Base-by-base conservation (phyloP, 140 eudicot species). In the Oenanthe javanica region DNA sequence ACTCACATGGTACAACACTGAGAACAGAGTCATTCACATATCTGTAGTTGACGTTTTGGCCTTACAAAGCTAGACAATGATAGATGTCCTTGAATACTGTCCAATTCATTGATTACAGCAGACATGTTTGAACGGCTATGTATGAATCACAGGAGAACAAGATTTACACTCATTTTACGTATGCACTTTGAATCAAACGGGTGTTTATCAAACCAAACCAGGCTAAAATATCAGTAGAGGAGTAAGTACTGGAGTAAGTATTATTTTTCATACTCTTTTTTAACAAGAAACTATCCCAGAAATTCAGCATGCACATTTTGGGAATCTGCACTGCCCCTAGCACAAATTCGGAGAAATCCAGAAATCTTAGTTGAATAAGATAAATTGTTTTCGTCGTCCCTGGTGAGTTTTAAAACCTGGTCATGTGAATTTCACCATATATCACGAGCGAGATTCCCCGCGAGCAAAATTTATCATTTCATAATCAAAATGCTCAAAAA, bases 101-200 rank as follows among this genome's bases (percentile, higher is more conserved):
- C 70, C 15, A 9, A 61, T 61, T 61, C 70, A 61, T 61, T 61
- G 0, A 61, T n/a, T 3, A 0, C 70, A 61, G 70, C 70, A 61
- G 70, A n/a, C 70, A 61, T 61, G 38, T 61, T 61, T 61, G 38
- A 61, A 61, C 70, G 70, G 70, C 38, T 23, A 61, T 61, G 70
- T 61, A n/a, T 61, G 15, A 61, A 6, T 61, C 36, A 8, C 0
- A 61, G 38, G 36, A 8, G 38, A 8, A 61, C 38, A 61, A 61
- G 15, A 61, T 61, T 61, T 8, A 2, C 70, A 61, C 70, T 61
- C 36, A n/a, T 59, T n/a, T 59, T 10, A 23, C 70, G 70, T 23
- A 2, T 61, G 70, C 70, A 61, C 31, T n/a, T 23, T 27, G 14
- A 61, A n/a, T 9, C 12, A 4, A 61, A 54, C 16, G 6, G 15